Percentiles rank a stretch among this genome's conserved stretches.
phyloP scores from a whole-genome alignment of 2,329 filamentous ascomycete genomes.

The Pseudocercospora cruenta region DNA sequence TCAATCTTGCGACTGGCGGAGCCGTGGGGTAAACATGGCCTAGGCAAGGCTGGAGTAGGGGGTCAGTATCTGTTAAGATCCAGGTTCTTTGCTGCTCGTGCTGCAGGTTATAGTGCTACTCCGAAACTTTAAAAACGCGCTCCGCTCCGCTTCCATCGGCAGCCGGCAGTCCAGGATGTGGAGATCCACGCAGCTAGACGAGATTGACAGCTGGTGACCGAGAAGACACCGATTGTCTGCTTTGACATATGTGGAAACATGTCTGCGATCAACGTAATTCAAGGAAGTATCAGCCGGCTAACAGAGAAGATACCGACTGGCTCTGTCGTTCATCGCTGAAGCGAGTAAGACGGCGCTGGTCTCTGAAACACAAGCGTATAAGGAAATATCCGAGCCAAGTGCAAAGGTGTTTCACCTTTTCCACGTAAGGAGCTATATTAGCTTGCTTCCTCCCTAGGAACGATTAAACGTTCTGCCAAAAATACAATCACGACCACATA shows the following conservation, averaged over 20 bases:
- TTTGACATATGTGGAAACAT: not conserved
- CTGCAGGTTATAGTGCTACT: not conserved
- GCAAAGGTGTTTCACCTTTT: not conserved
- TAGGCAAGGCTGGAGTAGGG: not conserved
- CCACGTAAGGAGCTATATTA: not conserved
- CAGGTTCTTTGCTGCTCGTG: slow-evolving; percentile 11
- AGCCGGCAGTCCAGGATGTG: not conserved
- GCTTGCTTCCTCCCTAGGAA: not conserved
- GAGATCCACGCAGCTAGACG: not conserved
- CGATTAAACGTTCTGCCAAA: not conserved
- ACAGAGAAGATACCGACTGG: not conserved
- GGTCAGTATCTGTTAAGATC: slow-evolving; percentile 11
- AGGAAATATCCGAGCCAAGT: not conserved
- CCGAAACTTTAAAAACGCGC: not conserved
- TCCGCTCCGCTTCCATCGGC: not conserved
- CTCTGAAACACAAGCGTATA: not conserved
- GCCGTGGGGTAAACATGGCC: not conserved
- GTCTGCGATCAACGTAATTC: not conserved
- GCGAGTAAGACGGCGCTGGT: not conserved
- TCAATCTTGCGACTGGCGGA: not conserved
- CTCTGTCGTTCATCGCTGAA: not conserved
- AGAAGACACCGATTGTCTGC: not conserved
- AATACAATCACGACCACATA: not conserved
- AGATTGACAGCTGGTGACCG: slow-evolving; percentile 1
- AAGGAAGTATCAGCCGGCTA: too few relatives aligned